phyloP scores from a whole-genome alignment of 2,329 filamentous ascomycete genomes.

The Pyrenophora tritici-repentis region DNA sequence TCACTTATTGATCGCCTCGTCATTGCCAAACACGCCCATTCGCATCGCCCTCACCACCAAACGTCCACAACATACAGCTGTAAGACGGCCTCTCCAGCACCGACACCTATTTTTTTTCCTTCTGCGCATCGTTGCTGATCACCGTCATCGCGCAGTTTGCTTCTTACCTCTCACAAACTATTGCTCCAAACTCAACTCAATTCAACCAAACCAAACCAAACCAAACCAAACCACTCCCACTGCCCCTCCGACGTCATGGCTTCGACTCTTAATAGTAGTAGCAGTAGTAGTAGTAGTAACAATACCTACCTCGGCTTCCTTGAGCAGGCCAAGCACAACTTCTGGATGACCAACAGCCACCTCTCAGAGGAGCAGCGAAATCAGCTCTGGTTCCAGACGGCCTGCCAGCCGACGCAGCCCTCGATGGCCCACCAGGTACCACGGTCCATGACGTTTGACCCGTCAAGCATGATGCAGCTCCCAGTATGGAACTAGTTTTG shows the following conservation, averaged over 20 bases:
- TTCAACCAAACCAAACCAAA: not conserved
- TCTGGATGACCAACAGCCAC: constrained; percentile 41
- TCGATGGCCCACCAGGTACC: constrained; percentile 39
- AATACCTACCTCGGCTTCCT: constrained; percentile 35
- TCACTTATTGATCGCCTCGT: constrained; percentile 38
- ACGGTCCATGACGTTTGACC: constrained; percentile 39
- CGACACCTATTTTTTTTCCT: constrained; percentile 7
- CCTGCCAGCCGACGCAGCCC: constrained; percentile 23
- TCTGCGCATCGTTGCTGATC: constrained; percentile 29
- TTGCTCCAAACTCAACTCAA: too few relatives aligned
- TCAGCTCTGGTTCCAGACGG: constrained; percentile 41
- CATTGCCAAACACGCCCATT: constrained; percentile 22
- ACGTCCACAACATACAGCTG: constrained; percentile 2
- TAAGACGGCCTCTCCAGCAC: constrained; percentile 21
- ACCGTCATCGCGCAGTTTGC: constrained; percentile 26
- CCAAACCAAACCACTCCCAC: not conserved
- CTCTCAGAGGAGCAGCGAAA: constrained; percentile 45
- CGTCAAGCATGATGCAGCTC: constrained; percentile 29
- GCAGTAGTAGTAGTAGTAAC: constrained; percentile 20
- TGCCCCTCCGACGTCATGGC: constrained; percentile 28
- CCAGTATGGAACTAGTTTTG: constrained; percentile 44
- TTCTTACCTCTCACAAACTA: constrained; percentile 4
- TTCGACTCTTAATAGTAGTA: constrained; percentile 27
- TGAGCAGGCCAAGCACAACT: constrained; percentile 43
- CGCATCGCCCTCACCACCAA: constrained; percentile 7